A percentile compares a stretch with the other conserved stretches of the same genome.
Conservation (phyloP, 192 early-diverging fungal genomes). For the Pilobolus umbonatus region DNA sequence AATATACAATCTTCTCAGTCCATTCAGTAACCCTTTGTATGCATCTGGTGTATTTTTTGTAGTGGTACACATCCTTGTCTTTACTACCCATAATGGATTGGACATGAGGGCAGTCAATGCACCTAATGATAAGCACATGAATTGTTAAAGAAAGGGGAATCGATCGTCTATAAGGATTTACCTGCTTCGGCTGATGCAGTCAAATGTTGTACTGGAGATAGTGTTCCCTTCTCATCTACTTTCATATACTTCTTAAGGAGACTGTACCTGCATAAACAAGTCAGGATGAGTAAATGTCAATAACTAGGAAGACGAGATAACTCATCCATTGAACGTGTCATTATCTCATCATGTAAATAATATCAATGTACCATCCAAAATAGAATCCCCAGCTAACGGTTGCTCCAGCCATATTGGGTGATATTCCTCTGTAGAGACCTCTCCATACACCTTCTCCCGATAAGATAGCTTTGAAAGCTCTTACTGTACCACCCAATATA, state of each 20-base stretch:
- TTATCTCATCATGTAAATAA: too few relatives aligned
- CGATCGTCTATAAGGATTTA: slow-evolving; percentile 15
- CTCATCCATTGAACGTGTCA: too few relatives aligned
- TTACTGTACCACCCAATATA: slow-evolving; percentile 60
- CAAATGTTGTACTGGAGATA: slow-evolving; percentile 78
- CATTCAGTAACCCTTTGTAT: slow-evolving; percentile 64
- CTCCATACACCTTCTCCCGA: slow-evolving; percentile 52
- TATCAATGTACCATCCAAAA: slow-evolving; percentile 86
- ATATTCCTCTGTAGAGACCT: slow-evolving; percentile 88
- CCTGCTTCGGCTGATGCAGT: slow-evolving; percentile 74
- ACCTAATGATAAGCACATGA: slow-evolving; percentile 27
- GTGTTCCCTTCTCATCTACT: slow-evolving; percentile 42
- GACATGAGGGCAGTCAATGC: slow-evolving; percentile 66
- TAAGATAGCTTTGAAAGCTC: slow-evolving; percentile 55
- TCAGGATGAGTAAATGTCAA: neutral
- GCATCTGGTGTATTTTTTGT: slow-evolving; percentile 47
- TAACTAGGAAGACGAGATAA: neutral
- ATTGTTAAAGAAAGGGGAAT: slow-evolving; percentile 12
- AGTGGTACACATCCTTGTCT: slow-evolving; percentile 78
- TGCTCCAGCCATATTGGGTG: slow-evolving; percentile 87
- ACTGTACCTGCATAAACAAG: slow-evolving; percentile 54
- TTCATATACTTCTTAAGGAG: slow-evolving; percentile 62
- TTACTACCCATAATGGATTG: slow-evolving; percentile 84
- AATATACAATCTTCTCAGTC: slow-evolving; percentile 50
- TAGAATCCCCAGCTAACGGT: slow-evolving; percentile 96